A percentile compares a stretch with the other conserved stretches of the same genome.
Evolutionary conservation across 495 filamentous ascomycete genomes (phyloP).

Genomic region (Lasiosphaeris hirsuta): DNA sequence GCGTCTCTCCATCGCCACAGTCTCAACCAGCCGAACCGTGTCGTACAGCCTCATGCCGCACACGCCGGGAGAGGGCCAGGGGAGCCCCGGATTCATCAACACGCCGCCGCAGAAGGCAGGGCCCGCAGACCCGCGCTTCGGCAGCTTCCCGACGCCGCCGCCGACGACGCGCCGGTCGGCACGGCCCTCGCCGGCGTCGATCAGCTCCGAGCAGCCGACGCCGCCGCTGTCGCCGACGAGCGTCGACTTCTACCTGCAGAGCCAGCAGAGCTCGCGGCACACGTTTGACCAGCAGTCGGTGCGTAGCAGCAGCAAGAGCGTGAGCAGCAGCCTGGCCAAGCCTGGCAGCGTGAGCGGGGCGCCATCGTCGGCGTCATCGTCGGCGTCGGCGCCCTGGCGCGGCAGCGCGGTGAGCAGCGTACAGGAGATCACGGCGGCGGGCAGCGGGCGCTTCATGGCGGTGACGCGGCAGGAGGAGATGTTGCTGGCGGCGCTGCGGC

Average conservation of each 20-base stretch:
- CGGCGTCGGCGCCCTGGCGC: slow-evolving; percentile 12
- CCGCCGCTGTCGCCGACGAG: slow-evolving; percentile 47
- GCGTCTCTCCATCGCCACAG: slow-evolving; percentile 16
- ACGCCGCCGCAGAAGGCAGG: slow-evolving; percentile 13
- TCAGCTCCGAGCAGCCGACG: slow-evolving; percentile 40
- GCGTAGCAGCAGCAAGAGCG: slow-evolving; percentile 23
- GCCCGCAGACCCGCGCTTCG: slow-evolving; percentile 24
- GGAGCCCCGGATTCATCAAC: slow-evolving; percentile 12
- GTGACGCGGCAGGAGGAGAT: slow-evolving; percentile 84
- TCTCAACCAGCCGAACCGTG: slow-evolving; percentile 16
- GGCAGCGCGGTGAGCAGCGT: slow-evolving; percentile 25
- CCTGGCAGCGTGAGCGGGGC: slow-evolving; percentile 9
- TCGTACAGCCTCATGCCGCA: slow-evolving; percentile 1
- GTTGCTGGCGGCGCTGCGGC: slow-evolving; percentile 74
- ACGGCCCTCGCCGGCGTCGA: slow-evolving; percentile 12
- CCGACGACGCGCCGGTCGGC: slow-evolving; percentile 16
- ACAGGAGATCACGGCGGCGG: slow-evolving; percentile 18
- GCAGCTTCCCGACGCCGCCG: slow-evolving; percentile 31
- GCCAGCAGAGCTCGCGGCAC: slow-evolving; percentile 14
- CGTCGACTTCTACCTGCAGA: slow-evolving; percentile 42
- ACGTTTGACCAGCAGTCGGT: slow-evolving; percentile 23
- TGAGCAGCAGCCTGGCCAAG: not conserved
- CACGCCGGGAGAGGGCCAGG: slow-evolving; percentile 10
- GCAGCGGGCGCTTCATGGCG: slow-evolving; percentile 69
- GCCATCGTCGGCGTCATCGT: too few species aligned